Conservation (phyloP, 495 filamentous ascomycete species). For the Podospora fimiseda region DNA sequence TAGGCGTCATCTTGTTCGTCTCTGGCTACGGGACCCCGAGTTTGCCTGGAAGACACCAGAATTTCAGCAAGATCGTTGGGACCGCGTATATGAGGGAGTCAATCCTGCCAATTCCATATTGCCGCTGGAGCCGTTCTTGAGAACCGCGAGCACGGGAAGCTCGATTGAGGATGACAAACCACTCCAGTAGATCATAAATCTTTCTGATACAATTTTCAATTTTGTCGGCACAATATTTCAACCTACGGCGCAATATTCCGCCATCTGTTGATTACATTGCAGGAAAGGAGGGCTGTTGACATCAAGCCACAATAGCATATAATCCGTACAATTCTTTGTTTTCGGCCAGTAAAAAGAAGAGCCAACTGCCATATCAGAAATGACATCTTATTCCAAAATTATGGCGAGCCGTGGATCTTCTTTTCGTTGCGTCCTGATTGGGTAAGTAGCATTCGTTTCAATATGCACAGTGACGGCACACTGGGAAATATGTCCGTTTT, state of each 20-base stretch:
- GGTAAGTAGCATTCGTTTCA: neutral
- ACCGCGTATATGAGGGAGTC: constrained; percentile 46
- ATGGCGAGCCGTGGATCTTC: neutral
- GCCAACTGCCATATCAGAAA: neutral
- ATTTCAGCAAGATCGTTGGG: constrained; percentile 43
- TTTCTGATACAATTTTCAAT: too few species aligned
- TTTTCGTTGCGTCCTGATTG: neutral
- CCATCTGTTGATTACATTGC: neutral
- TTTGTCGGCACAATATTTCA: neutral
- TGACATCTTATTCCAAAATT: constrained; percentile 10
- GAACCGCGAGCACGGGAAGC: constrained; percentile 32
- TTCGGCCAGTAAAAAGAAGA: too few species aligned
- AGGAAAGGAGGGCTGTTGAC: neutral
- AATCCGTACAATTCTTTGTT: neutral
- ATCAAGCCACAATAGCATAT: constrained; percentile 10
- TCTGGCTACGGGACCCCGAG: constrained; percentile 44
- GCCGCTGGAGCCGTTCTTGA: constrained; percentile 47
- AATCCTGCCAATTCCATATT: constrained; percentile 45
- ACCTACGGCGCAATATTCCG: neutral
- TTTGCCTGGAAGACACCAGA: constrained; percentile 36
- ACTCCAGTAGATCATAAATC: neutral
- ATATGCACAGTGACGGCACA: too few species aligned
- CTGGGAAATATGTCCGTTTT: too few species aligned
- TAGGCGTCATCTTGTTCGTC: constrained; percentile 18
- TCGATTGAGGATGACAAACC: constrained; percentile 2